These are phyloP conservation scores for Candida arabinofermentans DNA, from an alignment of 805 yeast genomes.

Conservation along the genomic window DNA sequence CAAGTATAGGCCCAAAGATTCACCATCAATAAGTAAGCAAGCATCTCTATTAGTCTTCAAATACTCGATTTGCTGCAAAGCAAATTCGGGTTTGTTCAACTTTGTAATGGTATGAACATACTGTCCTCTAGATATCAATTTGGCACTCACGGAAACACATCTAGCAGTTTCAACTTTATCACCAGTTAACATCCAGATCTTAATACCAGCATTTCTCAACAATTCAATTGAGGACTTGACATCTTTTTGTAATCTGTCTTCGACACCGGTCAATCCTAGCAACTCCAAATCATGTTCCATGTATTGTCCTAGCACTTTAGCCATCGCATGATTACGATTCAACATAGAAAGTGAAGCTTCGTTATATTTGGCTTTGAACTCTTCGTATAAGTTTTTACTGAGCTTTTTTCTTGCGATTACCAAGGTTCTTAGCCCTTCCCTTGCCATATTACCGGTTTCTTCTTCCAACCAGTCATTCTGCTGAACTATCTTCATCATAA, in stretches of 20 bases:
- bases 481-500: conserved; percentile 80
- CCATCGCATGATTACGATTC: conserved; percentile 74
- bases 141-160: conserved; percentile 95
- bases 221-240: conserved; percentile 91
- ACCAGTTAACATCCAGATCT: conserved; percentile 99
- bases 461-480: conserved; percentile 95
- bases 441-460: conserved; percentile 95
- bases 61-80: conserved; percentile 72
- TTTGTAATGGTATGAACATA: conserved; percentile 83
- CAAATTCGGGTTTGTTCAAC: conserved; percentile 56
- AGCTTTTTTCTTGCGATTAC: conserved; percentile 87
- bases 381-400: conserved; percentile 47
- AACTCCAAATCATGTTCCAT: conserved; percentile 83
- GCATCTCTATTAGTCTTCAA: conserved; percentile 59
- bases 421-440: conserved; percentile 94
- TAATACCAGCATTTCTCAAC: conserved; percentile 91
- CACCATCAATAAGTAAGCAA: conserved; percentile 90
- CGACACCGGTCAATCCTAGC: conserved; percentile 94
- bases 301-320: conserved; percentile 57
- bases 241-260: conserved; percentile 87
- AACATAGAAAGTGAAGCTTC: conserved; percentile 76
- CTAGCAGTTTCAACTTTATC: conserved; percentile 98
- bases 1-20: conserved; percentile 70
- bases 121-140: conserved; percentile 90
- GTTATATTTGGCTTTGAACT: conserved; percentile 60